Base-by-base conservation (phyloP, 2,329 filamentous ascomycete species). In the Phialophora chinensis region DNA sequence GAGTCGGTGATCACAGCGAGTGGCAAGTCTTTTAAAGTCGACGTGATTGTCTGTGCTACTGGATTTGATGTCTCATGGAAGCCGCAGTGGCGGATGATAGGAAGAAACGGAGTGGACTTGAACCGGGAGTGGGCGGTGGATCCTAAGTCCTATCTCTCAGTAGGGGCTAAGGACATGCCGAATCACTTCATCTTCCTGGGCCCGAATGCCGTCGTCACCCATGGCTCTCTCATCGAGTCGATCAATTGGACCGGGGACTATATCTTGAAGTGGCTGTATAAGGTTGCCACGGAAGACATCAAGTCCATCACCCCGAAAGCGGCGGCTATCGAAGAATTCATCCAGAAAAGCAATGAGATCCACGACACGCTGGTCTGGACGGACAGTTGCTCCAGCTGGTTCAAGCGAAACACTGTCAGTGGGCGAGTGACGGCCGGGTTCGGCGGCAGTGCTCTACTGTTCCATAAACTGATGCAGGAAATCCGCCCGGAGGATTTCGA, bases 101-200 rank as follows among this genome's bases (percentile, higher is more conserved):
- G 81, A 4, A 66, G 71, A 0, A 60, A 74, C 44, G 75, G 73
- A 3, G 66, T 71, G 17, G 68, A 68, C 29, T 63, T 78, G n/a
- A 68, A 60, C 3, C 66, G 75, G 4, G 65, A 72, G 61, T 78
- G 76, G 77, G 64, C 55, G 35, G 50, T 68, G 3, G 66, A 71
- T 17, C 71, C 75, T 0, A 63, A 73, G 38, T 71, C 73, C 1
- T 78, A 77, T 60, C 69, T 77, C 8, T 65, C 61, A 1, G 52
- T 76, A 8, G 67, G 66, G 12, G 70, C 66, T 8, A 47, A 63
- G 4, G 68, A 72, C 14, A 74, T 76, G 65, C 76, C 77, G 0
- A 79, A 79, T 49, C 77, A 75, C 59, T 74, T 79, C 44, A 74
- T 74, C 25, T 74, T 77, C 60, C 69, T 71, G 3, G 76, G 75